These are phyloP conservation scores for Melaleuca quinquenervia DNA, from an alignment of 345 rosid species.

Conservation along the genomic window DNA sequence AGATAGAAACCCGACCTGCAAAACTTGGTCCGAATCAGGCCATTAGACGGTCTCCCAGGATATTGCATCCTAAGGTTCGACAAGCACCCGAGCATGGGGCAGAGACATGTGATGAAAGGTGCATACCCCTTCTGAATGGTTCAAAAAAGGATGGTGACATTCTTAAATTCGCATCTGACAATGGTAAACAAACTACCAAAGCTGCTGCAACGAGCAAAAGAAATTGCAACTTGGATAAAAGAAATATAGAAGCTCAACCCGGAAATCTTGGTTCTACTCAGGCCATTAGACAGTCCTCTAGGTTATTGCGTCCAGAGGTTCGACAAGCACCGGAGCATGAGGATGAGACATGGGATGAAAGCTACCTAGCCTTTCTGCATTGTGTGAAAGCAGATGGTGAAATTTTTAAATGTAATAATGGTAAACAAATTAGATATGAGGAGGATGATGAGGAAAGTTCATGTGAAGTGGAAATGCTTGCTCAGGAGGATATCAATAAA, in stretches of 20 bases:
- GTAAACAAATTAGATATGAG: conserved; percentile 11
- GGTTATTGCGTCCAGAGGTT: background rate
- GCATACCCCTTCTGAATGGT: conserved; percentile 1
- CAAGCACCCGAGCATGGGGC: background rate
- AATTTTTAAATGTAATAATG: conserved; percentile 5
- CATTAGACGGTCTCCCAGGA: background rate
- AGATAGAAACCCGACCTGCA: conserved; percentile 1
- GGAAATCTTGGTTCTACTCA: background rate
- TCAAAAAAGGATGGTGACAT: conserved; percentile 1
- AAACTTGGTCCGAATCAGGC: background rate
- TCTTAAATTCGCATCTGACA: conserved; percentile 3
- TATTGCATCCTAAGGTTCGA: background rate
- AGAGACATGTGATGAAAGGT: conserved; percentile 12
- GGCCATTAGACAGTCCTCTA: background rate
- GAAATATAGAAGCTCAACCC: background rate
- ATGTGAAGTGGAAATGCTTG: conserved; percentile 34
- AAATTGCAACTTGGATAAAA: background rate
- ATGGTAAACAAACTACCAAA: conserved; percentile 5
- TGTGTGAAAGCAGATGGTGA: conserved; percentile 5
- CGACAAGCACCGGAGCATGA: background rate
- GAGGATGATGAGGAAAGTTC: conserved; percentile 12
- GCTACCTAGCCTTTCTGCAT: conserved; percentile 4
- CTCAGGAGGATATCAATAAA: background rate
- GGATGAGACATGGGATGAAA: conserved; percentile 10
- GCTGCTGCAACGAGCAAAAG: conserved; percentile 3